These are phyloP conservation scores for Colletotrichum orbiculare DNA, from an alignment of 2,329 filamentous ascomycete species.

Conservation along the genomic window DNA sequence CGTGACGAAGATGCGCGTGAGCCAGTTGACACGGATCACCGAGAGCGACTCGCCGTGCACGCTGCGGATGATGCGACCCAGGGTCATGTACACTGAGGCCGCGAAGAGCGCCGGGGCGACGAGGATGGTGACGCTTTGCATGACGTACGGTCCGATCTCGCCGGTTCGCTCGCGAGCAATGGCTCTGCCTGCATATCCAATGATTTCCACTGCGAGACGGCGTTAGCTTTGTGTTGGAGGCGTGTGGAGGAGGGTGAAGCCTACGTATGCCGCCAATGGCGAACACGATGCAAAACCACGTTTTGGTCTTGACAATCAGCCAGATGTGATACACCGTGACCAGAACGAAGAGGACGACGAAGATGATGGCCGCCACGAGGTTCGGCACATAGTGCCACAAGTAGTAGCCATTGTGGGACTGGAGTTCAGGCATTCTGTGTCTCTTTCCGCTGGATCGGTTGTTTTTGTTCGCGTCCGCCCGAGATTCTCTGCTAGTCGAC, in stretches of 20 bases:
- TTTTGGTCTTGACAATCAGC: constrained; percentile 54
- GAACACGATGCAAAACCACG: constrained; percentile 64
- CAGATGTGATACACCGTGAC: constrained; percentile 52
- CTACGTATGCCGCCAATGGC: constrained; percentile 59
- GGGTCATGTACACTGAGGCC: constrained; percentile 63
- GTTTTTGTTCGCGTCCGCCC: too few species aligned
- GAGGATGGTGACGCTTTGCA: constrained; percentile 57
- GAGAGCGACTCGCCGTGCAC: constrained; percentile 49
- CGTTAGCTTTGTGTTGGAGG: neutral
- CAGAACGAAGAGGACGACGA: constrained; percentile 54
- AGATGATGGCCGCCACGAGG: constrained; percentile 55
- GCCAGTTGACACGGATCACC: constrained; percentile 49
- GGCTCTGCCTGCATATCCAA: constrained; percentile 53
- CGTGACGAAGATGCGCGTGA: constrained; percentile 66
- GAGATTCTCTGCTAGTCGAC: too few species aligned
- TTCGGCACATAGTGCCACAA: constrained; percentile 54
- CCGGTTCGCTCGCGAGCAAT: constrained; percentile 44
- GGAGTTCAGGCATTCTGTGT: constrained; percentile 44
- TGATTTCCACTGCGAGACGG: constrained; percentile 52
- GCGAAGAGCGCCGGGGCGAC: constrained; percentile 61
- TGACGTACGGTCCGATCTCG: constrained; percentile 50
- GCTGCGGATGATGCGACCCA: constrained; percentile 55
- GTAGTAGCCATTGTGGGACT: constrained; percentile 47
- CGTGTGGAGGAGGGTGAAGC: constrained; percentile 35
- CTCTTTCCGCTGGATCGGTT: too few species aligned